Percentiles rank a stretch among this genome's conserved stretches.
phyloP scores from a whole-genome alignment of 2,329 filamentous ascomycete species.

The Xylariaceae sp. region DNA sequence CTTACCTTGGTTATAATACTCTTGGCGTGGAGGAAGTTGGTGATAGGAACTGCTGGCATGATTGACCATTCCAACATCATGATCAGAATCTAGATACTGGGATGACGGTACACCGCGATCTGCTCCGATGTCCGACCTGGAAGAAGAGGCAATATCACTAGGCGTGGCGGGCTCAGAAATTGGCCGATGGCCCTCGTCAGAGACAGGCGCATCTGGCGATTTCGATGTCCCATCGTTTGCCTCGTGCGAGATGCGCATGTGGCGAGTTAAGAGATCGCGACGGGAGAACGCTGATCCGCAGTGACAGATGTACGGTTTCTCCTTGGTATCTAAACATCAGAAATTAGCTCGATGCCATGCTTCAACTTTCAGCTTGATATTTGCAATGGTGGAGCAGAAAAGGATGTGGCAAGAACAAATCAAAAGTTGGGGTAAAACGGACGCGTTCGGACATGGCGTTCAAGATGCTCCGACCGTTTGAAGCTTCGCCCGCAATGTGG shows the following conservation, averaged over 20 bases:
- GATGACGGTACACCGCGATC: slow-evolving; percentile 38
- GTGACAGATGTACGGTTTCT: slow-evolving; percentile 54
- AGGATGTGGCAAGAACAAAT: slow-evolving; percentile 27
- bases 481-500: slow-evolving; percentile 52
- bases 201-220: slow-evolving; percentile 39
- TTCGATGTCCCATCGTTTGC: slow-evolving; percentile 36
- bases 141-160: slow-evolving; percentile 40
- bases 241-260: slow-evolving; percentile 50
- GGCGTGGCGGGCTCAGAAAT: slow-evolving; percentile 40
- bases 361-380: slow-evolving; percentile 17
- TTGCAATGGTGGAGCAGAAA: slow-evolving; percentile 29
- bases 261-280: slow-evolving; percentile 53
- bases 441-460: slow-evolving; percentile 55
- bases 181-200: slow-evolving; percentile 40
- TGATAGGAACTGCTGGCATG: slow-evolving; percentile 35
- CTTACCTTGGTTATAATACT: slow-evolving; percentile 40
- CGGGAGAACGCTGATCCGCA: slow-evolving; percentile 54
- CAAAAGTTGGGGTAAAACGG: slow-evolving; percentile 43
- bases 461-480: slow-evolving; percentile 55
- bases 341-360: slow-evolving; percentile 18
- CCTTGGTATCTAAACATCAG: slow-evolving; percentile 50
- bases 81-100: slow-evolving; percentile 32
- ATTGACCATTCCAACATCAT: slow-evolving; percentile 32
- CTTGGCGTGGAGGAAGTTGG: slow-evolving; percentile 36
- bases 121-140: slow-evolving; percentile 44